Base-by-base conservation (phyloP, 2,329 filamentous ascomycete species). In the Hypoxylon sp. region DNA sequence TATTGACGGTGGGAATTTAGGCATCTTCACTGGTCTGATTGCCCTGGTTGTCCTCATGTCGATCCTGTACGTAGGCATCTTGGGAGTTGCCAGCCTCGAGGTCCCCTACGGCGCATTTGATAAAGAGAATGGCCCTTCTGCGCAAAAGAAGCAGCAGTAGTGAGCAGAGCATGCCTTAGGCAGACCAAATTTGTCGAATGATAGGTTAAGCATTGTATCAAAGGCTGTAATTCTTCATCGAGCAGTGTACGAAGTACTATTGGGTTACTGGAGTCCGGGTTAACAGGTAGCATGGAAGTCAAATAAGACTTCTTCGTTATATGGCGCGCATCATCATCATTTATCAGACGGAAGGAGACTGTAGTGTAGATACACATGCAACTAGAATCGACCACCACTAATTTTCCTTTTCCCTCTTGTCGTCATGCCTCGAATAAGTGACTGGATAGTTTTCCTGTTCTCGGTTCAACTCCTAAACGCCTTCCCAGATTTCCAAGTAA, bases 31-130 rank as follows among this genome's bases (percentile, higher is more conserved):
- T 88, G 88, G 84, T 19, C 75, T 96, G 13, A 68, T 92, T 26
- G 86, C 86, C 15, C 75, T 82, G 2, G 70, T 94, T 12, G 70
- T 96, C 27, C 79, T 96, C 37, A 73, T 96, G 54, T 75, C 83
- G 19, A 92, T 97, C 61, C 76, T 96, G 4, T 87, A 87, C 60
- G 86, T 92, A 48, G 94, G 88, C 9, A 75, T 97, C 46, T 83
- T 73, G 52, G 91, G 89, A 9, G 78, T 97, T 8, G 77, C 82
- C 5, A 93, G 90, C 61, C 79, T 99, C 12, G 81, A 97, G 70
- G 90, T 97, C 20, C 89, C 90, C 1, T 97, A 97, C 71, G 91
- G 89, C 57, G 91, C 94, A 1, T 99, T 97, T 69, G 93, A 95
- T 69, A 97, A 96, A 78, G 93, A 97, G 63, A 96, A 91, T 79